A percentile compares a stretch with the other conserved stretches of the same genome.
These are phyloP conservation scores for Aureobasidium sp. DNA, from an alignment of 2,329 filamentous ascomycete species.

Conservation along the genomic window DNA sequence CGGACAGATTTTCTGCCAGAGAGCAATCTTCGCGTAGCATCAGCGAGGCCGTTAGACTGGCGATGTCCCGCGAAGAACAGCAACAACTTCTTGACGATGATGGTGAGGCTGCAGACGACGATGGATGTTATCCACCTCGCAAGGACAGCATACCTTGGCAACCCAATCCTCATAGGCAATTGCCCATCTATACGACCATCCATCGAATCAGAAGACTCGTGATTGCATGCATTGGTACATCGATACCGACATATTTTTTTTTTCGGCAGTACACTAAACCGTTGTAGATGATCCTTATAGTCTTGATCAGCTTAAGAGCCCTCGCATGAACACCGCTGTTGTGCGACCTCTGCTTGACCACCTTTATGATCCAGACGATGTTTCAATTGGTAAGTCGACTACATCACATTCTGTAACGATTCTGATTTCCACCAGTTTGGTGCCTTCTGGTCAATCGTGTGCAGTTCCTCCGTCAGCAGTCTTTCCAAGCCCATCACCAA, in stretches of 20 bases:
- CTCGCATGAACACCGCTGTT: conserved; percentile 73
- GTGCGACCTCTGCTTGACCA: conserved; percentile 78
- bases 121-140: conserved; percentile 37
- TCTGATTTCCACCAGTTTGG: conserved; percentile 51
- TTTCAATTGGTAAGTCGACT: conserved; percentile 58
- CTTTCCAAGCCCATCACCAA: conserved; percentile 67
- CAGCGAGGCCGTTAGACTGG: conserved; percentile 33
- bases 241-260: not conserved
- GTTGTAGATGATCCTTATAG: conserved; percentile 56
- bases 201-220: conserved; percentile 48
- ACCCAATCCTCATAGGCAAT: conserved; percentile 52
- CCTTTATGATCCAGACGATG: conserved; percentile 70
- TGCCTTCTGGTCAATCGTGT: conserved; percentile 75
- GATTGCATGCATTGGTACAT: conserved; percentile 39
- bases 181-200: conserved; percentile 72
- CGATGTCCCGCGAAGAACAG: conserved; percentile 42
- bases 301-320: conserved; percentile 69
- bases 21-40: conserved; percentile 30
- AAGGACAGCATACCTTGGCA: conserved; percentile 34
- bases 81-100: conserved; percentile 42
- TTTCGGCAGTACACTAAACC: not conserved
- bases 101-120: conserved; percentile 39
- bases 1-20: conserved; percentile 23
- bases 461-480: conserved; percentile 72
- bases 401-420: not conserved